Evolutionary conservation across 352 stramenopile genomes (phyloP).

Genomic region (Phytopythium boreale): DNA sequence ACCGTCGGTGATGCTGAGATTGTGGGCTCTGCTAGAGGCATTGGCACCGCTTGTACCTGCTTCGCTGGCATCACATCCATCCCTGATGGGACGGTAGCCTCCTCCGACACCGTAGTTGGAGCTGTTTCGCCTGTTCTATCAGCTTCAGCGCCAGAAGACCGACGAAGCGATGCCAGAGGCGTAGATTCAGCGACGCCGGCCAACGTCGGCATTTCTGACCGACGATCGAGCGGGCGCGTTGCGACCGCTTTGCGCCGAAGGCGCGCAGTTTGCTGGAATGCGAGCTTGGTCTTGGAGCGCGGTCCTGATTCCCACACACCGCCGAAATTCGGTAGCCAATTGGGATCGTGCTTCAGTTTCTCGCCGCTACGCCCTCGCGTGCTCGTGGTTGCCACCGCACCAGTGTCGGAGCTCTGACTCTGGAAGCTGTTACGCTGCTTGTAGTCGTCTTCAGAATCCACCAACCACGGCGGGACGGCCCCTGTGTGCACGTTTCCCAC

Average conservation of each 20-base stretch:
- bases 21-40: neutral
- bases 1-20: neutral
- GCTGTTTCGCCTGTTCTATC: neutral
- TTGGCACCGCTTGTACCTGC: neutral
- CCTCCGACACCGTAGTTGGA: neutral
- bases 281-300: slow-evolving; percentile 51
- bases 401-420: neutral
- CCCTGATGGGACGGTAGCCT: neutral
- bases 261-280: slow-evolving; percentile 31
- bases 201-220: neutral
- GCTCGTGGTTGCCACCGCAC: neutral
- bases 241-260: neutral
- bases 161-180: neutral
- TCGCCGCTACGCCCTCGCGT: slow-evolving; percentile 3
- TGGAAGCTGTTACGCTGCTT: slow-evolving; percentile 46
- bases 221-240: neutral
- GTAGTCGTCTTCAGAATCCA: slow-evolving; percentile 68
- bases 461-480: slow-evolving; percentile 73
- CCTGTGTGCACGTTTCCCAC: slow-evolving; percentile 66
- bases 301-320: slow-evolving; percentile 72
- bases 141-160: neutral
- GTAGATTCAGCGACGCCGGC: no score
- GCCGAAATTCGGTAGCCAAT: slow-evolving; percentile 79
- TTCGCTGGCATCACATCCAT: neutral
- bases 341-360: slow-evolving; percentile 23